Conservation (phyloP, 139 green algal genomes). For the Chlamydomonas sphaeroides region DNA sequence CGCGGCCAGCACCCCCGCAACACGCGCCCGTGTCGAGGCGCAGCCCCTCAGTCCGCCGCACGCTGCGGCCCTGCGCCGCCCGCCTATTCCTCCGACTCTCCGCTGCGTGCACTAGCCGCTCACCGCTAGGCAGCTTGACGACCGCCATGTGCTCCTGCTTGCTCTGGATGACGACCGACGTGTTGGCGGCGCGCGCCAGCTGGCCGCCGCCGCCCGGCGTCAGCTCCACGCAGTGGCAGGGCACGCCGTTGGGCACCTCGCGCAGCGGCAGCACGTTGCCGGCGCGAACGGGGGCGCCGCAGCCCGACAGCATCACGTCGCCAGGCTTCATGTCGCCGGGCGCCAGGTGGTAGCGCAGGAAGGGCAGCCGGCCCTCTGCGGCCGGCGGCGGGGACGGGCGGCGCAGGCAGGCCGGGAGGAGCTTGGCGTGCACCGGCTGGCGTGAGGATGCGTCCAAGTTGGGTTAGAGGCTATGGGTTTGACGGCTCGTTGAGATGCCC, state of each 20-base stretch:
- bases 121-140: conserved; percentile 85
- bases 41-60: too few species aligned
- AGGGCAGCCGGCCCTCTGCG: conserved; percentile 30
- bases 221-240: conserved; percentile 92
- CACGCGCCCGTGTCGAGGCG: too few species aligned
- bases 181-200: conserved; percentile 82
- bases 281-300: conserved; percentile 65
- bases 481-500: too few species aligned
- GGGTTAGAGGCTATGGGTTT: too few species aligned
- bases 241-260: conserved; percentile 66
- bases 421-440: too few species aligned
- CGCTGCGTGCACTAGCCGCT: conserved; percentile 27
- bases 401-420: too few species aligned
- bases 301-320: conserved; percentile 71
- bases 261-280: conserved; percentile 83
- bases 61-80: too few species aligned
- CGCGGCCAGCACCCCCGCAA: too few species aligned
- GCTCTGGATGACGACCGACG: conserved; percentile 63
- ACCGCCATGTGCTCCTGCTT: conserved; percentile 79
- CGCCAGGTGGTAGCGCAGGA: conserved; percentile 84
- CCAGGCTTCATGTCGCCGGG: conserved; percentile 71
- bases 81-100: neutral
- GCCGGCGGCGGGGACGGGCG: too few species aligned
- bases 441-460: too few species aligned
- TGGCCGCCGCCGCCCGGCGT: conserved; percentile 78